Percentiles rank a stretch among this genome's conserved stretches.
These are phyloP conservation scores for Salicornia ramosissima DNA, from an alignment of 148 eudicot genomes.

Conservation along the genomic window DNA sequence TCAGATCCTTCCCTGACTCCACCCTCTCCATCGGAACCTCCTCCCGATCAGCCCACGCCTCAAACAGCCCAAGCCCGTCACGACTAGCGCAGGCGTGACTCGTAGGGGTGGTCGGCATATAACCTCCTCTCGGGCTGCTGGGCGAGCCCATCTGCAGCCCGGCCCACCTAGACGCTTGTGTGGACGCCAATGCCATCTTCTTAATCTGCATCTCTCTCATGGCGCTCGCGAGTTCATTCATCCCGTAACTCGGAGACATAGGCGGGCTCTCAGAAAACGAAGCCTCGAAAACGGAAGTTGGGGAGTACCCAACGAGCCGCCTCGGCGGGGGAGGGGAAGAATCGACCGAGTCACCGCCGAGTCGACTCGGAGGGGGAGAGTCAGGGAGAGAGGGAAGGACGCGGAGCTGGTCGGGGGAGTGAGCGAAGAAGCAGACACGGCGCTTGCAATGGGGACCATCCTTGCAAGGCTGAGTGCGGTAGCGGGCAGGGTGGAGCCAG, in stretches of 20 bases:
- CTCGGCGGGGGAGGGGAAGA: background rate
- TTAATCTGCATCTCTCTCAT: conserved; percentile 49
- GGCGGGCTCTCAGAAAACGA: conserved; percentile 47
- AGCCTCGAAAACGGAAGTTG: conserved; percentile 15
- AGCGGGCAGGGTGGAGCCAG: conserved; percentile 83
- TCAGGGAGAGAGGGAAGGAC: conserved; percentile 28
- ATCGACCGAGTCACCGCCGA: conserved; percentile 18
- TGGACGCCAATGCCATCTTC: conserved; percentile 27
- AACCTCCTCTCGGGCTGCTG: conserved; percentile 20
- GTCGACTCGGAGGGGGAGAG: conserved; percentile 33
- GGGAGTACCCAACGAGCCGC: background rate
- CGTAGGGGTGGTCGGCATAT: conserved; percentile 43
- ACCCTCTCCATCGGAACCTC: conserved; percentile 65
- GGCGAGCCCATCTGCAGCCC: conserved; percentile 35
- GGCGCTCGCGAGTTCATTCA: conserved; percentile 39
- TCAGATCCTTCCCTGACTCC: conserved; percentile 52
- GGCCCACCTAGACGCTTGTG: conserved; percentile 27
- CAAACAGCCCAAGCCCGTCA: conserved; percentile 33
- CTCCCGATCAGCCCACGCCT: conserved; percentile 34
- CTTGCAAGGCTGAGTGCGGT: conserved; percentile 81
- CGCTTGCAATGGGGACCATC: conserved; percentile 64
- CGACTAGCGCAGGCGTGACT: conserved; percentile 32
- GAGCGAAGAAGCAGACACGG: conserved; percentile 83
- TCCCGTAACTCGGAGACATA: conserved; percentile 39
- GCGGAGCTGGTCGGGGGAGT: conserved; percentile 57